Evolutionary conservation across 2,329 filamentous ascomycete species (phyloP).

Genomic region (Penicillium decumbens): DNA sequence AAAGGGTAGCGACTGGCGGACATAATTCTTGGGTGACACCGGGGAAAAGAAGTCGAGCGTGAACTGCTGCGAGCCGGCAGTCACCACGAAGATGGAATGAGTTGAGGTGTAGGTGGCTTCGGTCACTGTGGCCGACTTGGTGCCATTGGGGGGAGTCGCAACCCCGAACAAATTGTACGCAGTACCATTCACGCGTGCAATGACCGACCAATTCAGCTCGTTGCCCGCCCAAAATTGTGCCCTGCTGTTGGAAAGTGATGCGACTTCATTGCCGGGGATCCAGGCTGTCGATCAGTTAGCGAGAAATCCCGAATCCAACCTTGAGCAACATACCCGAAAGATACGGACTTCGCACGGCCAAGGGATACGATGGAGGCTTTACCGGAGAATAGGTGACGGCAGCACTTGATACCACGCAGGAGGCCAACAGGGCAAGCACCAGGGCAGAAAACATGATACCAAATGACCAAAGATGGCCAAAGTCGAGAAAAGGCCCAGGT

Average conservation of each 20-base stretch:
- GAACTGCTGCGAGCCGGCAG: slow-evolving; percentile 32
- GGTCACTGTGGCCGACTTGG: slow-evolving; percentile 28
- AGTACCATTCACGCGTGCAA: slow-evolving; percentile 36
- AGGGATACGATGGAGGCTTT: slow-evolving; percentile 38
- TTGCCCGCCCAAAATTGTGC: slow-evolving; percentile 41
- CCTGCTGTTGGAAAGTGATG: slow-evolving; percentile 30
- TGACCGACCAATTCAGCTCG: slow-evolving; percentile 36
- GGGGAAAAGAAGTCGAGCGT: slow-evolving; percentile 43
- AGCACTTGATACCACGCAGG: slow-evolving; percentile 3
- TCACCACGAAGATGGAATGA: slow-evolving; percentile 36
- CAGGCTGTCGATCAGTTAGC: slow-evolving; percentile 27
- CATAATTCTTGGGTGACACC: slow-evolving; percentile 36
- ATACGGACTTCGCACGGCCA: slow-evolving; percentile 41
- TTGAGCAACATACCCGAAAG: slow-evolving; percentile 25
- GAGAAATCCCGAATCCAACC: neutral
- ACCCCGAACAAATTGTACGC: slow-evolving; percentile 41
- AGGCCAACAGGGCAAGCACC: slow-evolving; percentile 7
- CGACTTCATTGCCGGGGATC: slow-evolving; percentile 36
- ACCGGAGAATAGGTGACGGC: slow-evolving; percentile 15
- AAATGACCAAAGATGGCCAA: neutral
- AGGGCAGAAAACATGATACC: slow-evolving; percentile 11
- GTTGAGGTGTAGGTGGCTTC: slow-evolving; percentile 36
- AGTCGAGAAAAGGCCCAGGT: neutral
- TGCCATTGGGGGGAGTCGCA: slow-evolving; percentile 20
- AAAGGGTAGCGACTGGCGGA: slow-evolving; percentile 41